Percentiles rank a stretch among this genome's conserved stretches.
phyloP scores from a whole-genome alignment of 2,329 filamentous ascomycete species.

The Monosporascus ibericus region DNA sequence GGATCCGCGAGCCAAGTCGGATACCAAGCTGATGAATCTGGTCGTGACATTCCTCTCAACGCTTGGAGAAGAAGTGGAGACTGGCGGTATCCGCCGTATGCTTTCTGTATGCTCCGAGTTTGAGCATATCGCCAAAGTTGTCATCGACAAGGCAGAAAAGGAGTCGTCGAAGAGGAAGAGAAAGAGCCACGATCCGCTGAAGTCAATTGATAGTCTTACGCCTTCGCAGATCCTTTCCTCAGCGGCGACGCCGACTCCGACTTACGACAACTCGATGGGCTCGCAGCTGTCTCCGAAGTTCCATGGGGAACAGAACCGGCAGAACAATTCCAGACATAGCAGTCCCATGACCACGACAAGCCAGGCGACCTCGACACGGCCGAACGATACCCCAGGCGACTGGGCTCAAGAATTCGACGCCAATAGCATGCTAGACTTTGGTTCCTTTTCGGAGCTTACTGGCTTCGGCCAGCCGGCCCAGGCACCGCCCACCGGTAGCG shows the following conservation, averaged over 20 bases:
- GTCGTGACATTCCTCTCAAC: slow-evolving; percentile 90
- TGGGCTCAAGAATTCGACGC: slow-evolving; percentile 36
- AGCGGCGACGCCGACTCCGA: slow-evolving; percentile 20
- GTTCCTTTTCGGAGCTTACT: slow-evolving; percentile 39
- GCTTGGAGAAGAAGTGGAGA: slow-evolving; percentile 82
- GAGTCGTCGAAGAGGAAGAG: slow-evolving; percentile 79
- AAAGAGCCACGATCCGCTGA: slow-evolving; percentile 56
- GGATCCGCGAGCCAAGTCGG: slow-evolving; percentile 79
- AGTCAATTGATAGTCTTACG: slow-evolving; percentile 9
- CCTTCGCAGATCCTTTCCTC: slow-evolving; percentile 15
- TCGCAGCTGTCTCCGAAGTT: slow-evolving; percentile 25
- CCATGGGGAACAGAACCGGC: slow-evolving; percentile 27
- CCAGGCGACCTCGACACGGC: slow-evolving; percentile 36
- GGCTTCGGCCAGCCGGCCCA: slow-evolving; percentile 33
- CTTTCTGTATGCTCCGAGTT: slow-evolving; percentile 93
- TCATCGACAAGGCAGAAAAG: slow-evolving; percentile 86
- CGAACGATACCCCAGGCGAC: slow-evolving; percentile 37
- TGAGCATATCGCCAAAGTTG: slow-evolving; percentile 83
- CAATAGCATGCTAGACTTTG: slow-evolving; percentile 33
- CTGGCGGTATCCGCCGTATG: slow-evolving; percentile 89
- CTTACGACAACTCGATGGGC: slow-evolving; percentile 23
- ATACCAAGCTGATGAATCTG: slow-evolving; percentile 84
- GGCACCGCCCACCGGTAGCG: slow-evolving; percentile 15
- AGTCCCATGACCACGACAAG: slow-evolving; percentile 33
- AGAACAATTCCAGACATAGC: slow-evolving; percentile 25